Base-by-base conservation (phyloP, 2,329 filamentous ascomycete genomes). In the Penicillium palitans region DNA sequence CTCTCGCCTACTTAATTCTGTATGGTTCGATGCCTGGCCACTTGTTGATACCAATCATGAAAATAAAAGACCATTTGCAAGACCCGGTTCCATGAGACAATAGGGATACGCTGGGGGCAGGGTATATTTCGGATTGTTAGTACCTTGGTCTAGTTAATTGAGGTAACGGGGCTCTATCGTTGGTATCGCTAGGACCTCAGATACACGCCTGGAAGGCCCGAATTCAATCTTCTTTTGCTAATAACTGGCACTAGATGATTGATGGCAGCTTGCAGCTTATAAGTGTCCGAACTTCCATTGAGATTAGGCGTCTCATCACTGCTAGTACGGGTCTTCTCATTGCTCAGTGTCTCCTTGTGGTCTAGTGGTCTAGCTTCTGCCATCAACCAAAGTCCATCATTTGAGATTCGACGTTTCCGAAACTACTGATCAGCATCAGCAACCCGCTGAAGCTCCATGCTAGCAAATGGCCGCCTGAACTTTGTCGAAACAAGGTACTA, bases 1-100 rank as follows among this genome's bases (percentile, higher is more conserved):
- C 66, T 60, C 57, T 66, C 54, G 55, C 64, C 67, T 64, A 63
- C 55, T 68, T 73, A 72, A 73, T 72, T 62, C 57, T 71, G 68
- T 69, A 69, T 72, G 68, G 70, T 67, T 67, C 63, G 66, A 65
- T 68, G 68, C 66, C 70, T 70, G 66, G 64, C 67, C 66, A 67
- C 65, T 61, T 74, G 72, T 74, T 72, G 72, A 74, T 74, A 74
- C 72, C 72, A 74, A 70, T 71, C 63, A 74, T 72, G 72, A 73
- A 73, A 73, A 74, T 72, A 73, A 72, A 74, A 71, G 68, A 71
- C 65, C 64, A 57, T 70, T 67, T 62, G 65, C 64, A 61, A 66
- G 67, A 67, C 46, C 48, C 55, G 39, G 19, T 40, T 35, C 21
- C 25, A 33, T 21, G 47, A 45, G 25, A 45, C n/a, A 13, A 17